Evolutionary conservation across 2,329 filamentous ascomycete species (phyloP).

Genomic region (Aspergillus ochraceus): DNA sequence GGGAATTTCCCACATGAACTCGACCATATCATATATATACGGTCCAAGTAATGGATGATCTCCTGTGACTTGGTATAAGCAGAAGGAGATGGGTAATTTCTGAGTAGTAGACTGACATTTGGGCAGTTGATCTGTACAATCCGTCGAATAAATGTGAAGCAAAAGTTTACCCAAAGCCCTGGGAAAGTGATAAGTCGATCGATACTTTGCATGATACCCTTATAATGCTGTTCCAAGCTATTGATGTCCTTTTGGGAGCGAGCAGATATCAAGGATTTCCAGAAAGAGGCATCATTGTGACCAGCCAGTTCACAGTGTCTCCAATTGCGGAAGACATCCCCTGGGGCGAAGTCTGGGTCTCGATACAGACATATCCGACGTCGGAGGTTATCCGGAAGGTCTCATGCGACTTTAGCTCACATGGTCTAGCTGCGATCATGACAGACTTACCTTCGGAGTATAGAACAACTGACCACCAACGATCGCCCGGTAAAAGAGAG

Average conservation of each 20-base stretch:
- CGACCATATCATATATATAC: constrained; percentile 2
- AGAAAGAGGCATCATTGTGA: background rate
- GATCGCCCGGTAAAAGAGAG: background rate
- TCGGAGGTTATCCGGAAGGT: background rate
- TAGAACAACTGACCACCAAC: background rate
- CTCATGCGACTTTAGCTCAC: background rate
- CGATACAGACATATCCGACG: background rate
- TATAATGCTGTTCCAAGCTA: background rate
- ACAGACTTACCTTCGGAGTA: background rate
- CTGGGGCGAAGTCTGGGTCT: background rate
- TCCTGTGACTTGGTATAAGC: background rate
- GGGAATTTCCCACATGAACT: background rate
- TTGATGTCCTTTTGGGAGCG: background rate
- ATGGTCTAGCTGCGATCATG: background rate
- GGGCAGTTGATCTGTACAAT: constrained; percentile 2
- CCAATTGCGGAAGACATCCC: constrained; percentile 8
- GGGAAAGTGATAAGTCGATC: constrained; percentile 2
- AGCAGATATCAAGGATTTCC: constrained; percentile 1
- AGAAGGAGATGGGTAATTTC: background rate
- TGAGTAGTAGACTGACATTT: background rate
- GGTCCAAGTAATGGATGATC: background rate
- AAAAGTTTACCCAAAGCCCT: constrained; percentile 4
- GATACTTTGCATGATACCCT: background rate
- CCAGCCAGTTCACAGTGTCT: constrained; percentile 1
- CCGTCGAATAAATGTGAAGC: background rate